These are phyloP conservation scores for Setaria italica DNA, from an alignment of 202 grass and related monocot genomes.

Conservation along the genomic window DNA sequence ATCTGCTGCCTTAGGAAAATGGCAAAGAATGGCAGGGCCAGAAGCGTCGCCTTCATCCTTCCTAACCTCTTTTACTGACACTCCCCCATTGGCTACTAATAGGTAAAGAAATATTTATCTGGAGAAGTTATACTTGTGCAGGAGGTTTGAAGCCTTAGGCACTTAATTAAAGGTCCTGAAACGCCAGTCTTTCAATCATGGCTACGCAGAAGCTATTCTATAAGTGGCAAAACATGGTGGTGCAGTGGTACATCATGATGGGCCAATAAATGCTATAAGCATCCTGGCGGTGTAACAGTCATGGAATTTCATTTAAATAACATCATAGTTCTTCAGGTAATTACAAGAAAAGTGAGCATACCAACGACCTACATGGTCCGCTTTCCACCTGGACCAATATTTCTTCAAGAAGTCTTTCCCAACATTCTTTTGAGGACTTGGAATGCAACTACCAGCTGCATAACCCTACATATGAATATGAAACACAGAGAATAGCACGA, in stretches of 20 bases:
- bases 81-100: no score
- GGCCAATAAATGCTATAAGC: background rate
- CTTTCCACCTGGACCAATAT: slow-evolving; percentile 97
- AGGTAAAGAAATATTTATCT: no score
- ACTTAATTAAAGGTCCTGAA: no score
- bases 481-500: slow-evolving; percentile 10
- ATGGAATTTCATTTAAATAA: slow-evolving; percentile 14
- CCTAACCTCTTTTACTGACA: no score
- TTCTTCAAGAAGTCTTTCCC: slow-evolving; percentile 89
- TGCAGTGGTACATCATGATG: background rate
- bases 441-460: slow-evolving; percentile 93
- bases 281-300: background rate
- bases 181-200: no score
- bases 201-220: no score
- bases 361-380: slow-evolving; percentile 84
- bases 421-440: slow-evolving; percentile 97
- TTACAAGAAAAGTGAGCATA: slow-evolving; percentile 52
- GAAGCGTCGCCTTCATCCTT: no score
- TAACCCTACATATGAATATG: slow-evolving; percentile 69
- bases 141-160: no score
- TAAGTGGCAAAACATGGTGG: background rate
- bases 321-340: slow-evolving; percentile 24
- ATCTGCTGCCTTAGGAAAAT: no score
- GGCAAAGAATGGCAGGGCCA: no score
- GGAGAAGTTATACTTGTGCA: no score